Base-by-base conservation (phyloP, 2,329 filamentous ascomycete genomes). In the Dryadomyces sulphureus region DNA sequence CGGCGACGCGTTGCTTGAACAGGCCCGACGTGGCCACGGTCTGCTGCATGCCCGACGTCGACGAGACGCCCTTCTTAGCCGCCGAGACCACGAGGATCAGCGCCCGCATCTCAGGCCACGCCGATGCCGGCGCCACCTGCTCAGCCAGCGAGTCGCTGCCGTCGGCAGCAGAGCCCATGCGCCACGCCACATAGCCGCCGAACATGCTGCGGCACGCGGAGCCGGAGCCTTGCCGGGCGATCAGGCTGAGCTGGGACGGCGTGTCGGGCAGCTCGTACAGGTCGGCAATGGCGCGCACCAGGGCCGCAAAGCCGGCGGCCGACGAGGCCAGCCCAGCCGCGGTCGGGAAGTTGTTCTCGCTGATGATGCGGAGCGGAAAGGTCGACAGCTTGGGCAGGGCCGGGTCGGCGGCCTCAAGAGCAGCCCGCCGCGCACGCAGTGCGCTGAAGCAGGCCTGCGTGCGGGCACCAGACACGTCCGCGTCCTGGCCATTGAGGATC, bases 301-400 rank as follows among this genome's bases (percentile, higher is more conserved):
- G 66, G 19, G 79, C 79, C 3, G 79, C 79, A 52, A 83, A 82
- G 5, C 79, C 79, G 1, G 79, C 79, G 1, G 79, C 80, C 0
- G 79, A 84, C 17, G 76, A 81, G 4, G 81, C 80, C 16, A 98
- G 79, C 7, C 92, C 92, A 5, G 92, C 92, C 22, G 92, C 92
- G 2, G 92, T 98, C 52, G 92, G 92, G 73, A 98, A 98, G 74
- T 98, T 98, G 75, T 98, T 98, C 69, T 92, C 84, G 48, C 85
- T 92, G 47, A 95, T 88, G 54, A 98, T 81, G 56, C 81, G 84
- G 50, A 98, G 77, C 30, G 84, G 79, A 57, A 84, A 71, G 44
- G 71, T 61, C 11, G 87, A 84, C 48, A 98, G 78, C 63, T 84
- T 86, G 38, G 90, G 87, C n/a, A 94, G 74, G 20, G 77, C 79